A percentile compares a stretch with the other conserved stretches of the same genome.
These are phyloP conservation scores for Celoporthe dispersa DNA, from an alignment of 2,329 filamentous ascomycete genomes.

Conservation along the genomic window DNA sequence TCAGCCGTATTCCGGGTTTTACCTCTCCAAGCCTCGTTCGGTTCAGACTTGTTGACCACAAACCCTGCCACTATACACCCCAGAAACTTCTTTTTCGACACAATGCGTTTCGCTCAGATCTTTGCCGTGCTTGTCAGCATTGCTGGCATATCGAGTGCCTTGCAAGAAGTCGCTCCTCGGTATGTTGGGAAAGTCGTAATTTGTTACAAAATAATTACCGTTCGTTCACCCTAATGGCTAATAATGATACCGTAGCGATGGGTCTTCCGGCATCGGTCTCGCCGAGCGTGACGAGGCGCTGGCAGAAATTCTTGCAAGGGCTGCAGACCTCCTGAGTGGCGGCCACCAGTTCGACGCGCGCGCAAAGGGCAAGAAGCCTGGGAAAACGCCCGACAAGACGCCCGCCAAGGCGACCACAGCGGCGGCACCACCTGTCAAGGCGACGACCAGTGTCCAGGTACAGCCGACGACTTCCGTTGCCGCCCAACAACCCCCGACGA, in stretches of 20 bases:
- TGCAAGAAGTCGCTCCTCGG: background rate
- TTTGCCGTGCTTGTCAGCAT: background rate
- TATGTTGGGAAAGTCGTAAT: background rate
- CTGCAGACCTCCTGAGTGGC: background rate
- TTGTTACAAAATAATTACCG: too few species aligned
- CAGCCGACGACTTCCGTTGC: background rate
- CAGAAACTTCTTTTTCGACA: background rate
- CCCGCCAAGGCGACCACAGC: background rate
- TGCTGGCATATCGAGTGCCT: background rate
- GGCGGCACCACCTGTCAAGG: background rate
- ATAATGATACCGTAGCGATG: background rate
- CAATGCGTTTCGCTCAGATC: background rate
- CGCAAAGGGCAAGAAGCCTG: background rate
- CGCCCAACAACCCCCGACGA: too few species aligned
- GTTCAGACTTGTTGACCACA: too few species aligned
- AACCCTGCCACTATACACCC: background rate
- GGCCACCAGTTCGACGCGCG: background rate
- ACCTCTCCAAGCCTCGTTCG: too few species aligned
- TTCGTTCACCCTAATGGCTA: background rate
- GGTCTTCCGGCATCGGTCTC: background rate
- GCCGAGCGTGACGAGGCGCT: background rate
- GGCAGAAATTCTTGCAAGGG: background rate
- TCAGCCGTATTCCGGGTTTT: background rate
- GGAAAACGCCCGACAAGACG: background rate
- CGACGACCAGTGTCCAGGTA: background rate